Percentiles rank a stretch among this genome's conserved stretches.
Evolutionary conservation across 345 rosid species (phyloP).

Genomic region (Corchorus olitorius): DNA sequence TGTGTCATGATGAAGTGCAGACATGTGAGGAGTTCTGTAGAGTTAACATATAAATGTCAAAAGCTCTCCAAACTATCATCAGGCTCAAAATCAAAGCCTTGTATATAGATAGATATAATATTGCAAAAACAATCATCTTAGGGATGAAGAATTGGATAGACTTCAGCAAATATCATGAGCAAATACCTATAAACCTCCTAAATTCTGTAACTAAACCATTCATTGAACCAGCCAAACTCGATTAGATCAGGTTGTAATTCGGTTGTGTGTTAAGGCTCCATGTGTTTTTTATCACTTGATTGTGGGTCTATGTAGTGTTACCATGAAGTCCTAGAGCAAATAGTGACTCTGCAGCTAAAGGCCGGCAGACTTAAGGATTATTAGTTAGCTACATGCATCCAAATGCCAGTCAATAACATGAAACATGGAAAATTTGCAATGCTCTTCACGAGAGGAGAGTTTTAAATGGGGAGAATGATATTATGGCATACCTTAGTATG

Average conservation of each 20-base stretch:
- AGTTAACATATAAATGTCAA: slow-evolving; percentile 7
- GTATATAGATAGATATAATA: not conserved
- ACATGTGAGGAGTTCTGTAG: slow-evolving; percentile 74
- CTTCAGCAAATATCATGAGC: not conserved
- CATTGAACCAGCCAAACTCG: not conserved
- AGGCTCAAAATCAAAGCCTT: not conserved
- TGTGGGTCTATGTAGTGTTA: not conserved
- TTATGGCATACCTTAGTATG: slow-evolving; percentile 51
- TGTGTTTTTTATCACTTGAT: not conserved
- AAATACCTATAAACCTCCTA: not conserved
- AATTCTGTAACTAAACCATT: not conserved
- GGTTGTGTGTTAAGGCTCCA: not conserved
- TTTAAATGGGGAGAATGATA: not conserved
- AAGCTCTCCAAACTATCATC: slow-evolving; percentile 8
- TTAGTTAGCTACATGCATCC: slow-evolving; percentile 3
- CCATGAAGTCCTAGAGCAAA: not conserved
- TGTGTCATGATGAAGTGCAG: slow-evolving; percentile 79
- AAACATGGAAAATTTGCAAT: not conserved
- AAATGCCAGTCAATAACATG: not conserved
- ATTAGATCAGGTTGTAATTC: not conserved
- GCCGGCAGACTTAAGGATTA: not conserved
- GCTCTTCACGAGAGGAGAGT: not conserved
- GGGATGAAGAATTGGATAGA: not conserved
- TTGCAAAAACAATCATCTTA: not conserved
- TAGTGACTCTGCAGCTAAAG: not conserved